Evolutionary conservation across 139 green algal species (phyloP), one percentile per base, ranked within the genome.

Genomic region (Trebouxia sp.): DNA sequence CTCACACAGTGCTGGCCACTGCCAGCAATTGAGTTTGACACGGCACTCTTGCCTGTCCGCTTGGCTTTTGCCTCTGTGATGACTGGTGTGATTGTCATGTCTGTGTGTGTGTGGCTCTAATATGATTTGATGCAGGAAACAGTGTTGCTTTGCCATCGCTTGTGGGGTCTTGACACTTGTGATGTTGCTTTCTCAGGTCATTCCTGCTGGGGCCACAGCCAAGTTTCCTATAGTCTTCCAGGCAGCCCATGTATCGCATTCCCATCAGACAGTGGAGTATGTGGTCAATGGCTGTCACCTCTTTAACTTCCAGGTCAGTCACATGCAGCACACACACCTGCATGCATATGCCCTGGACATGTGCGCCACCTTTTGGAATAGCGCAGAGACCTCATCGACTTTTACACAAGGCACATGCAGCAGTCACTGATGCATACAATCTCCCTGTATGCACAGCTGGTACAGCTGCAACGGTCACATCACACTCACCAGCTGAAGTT

Each of bases 271-370:
- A 28, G 53, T 94, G 0, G 86, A 89, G 82, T 94, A 94, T 86
- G 80, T 84, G 50, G 86, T 96, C 84, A 96, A 96, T 82, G 85
- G 84, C 67, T 85, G 76, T 47, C 88, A 92, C 75, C 66, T 90
- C 22, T 90, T 90, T 62, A 75, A 75, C n/a, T 89, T 94, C 32
- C 48, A 86, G 32, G 69, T 53, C 53, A 24, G n/a, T 8, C 41
- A 20, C 20, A 28, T 5, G 22, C 11, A n/a, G n/a, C n/a, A n/a
- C n/a, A n/a, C n/a, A n/a, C n/a, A n/a, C n/a, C n/a, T n/a, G n/a
- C n/a, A n/a, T n/a, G n/a, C n/a, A n/a, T n/a, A n/a, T n/a, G n/a
- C n/a, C n/a, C n/a, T n/a, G n/a, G n/a, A n/a, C n/a, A n/a, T n/a
- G n/a, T n/a, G n/a, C n/a, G n/a, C n/a, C n/a, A n/a, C n/a, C n/a